phyloP scores from a whole-genome alignment of 2,329 filamentous ascomycete species.

The Curvularia sp. region DNA sequence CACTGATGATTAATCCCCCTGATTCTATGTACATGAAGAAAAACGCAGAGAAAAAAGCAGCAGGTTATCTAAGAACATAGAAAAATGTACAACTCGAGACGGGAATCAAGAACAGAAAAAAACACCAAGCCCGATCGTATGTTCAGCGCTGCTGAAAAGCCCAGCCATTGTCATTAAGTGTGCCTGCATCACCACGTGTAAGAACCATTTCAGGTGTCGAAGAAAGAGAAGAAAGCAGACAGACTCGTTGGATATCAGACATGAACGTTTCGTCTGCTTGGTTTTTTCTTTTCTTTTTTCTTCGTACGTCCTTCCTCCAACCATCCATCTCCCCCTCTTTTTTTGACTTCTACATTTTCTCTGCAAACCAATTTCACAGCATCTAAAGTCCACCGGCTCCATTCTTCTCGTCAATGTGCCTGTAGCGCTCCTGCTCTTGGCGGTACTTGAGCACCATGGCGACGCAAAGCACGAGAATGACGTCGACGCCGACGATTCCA shows the following conservation, averaged over 20 bases:
- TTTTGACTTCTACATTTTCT: slow-evolving; percentile 4
- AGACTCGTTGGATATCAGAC: not conserved
- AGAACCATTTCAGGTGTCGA: not conserved
- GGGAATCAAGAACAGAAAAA: not conserved
- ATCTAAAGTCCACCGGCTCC: slow-evolving; percentile 39
- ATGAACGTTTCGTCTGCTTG: not conserved
- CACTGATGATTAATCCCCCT: not conserved
- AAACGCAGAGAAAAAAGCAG: slow-evolving; percentile 29
- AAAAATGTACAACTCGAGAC: not conserved
- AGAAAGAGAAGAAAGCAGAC: not conserved
- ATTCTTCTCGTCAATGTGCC: slow-evolving; percentile 81
- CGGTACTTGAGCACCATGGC: slow-evolving; percentile 81
- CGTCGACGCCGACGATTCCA: slow-evolving; percentile 75
- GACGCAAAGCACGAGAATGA: slow-evolving; percentile 71
- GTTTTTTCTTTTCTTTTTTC: not conserved
- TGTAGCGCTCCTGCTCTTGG: slow-evolving; percentile 79
- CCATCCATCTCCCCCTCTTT: slow-evolving; percentile 16
- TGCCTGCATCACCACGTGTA: not conserved
- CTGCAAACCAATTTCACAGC: not conserved
- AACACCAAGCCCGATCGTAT: not conserved
- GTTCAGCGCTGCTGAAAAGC: slow-evolving; percentile 10
- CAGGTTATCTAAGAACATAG: not conserved
- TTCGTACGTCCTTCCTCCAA: not conserved
- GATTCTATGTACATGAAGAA: slow-evolving; percentile 13
- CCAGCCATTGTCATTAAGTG: not conserved